Conservation (phyloP, 1,139 yeast species). For the Nadsonia commutata region DNA sequence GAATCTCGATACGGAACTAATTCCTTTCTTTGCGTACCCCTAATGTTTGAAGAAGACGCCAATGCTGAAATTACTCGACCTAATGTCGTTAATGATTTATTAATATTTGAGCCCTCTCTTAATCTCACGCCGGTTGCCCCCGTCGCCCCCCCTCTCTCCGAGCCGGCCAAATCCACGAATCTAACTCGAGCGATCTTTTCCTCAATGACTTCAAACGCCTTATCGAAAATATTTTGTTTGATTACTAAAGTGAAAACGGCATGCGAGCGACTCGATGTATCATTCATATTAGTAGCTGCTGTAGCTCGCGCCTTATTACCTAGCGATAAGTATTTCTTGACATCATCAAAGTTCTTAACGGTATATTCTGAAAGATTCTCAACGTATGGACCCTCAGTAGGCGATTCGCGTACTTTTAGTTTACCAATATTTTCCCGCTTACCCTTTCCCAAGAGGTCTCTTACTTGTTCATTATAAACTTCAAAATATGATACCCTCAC, state of each 20-base stretch:
- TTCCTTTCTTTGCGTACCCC: slow-evolving; percentile 15
- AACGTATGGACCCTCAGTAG: slow-evolving; percentile 53
- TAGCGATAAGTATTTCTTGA: slow-evolving; percentile 26
- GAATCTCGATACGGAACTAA: slow-evolving; percentile 64
- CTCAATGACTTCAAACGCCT: slow-evolving; percentile 33
- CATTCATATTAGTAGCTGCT: slow-evolving; percentile 57
- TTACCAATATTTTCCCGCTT: slow-evolving; percentile 14
- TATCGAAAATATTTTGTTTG: slow-evolving; percentile 37
- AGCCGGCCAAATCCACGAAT: slow-evolving; percentile 71
- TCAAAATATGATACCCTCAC: slow-evolving; percentile 52
- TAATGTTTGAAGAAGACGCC: slow-evolving; percentile 26
- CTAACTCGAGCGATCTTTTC: slow-evolving; percentile 50
- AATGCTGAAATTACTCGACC: slow-evolving; percentile 60
- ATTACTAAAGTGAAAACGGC: slow-evolving; percentile 55
- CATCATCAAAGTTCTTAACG: slow-evolving; percentile 32
- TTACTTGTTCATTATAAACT: slow-evolving; percentile 57
- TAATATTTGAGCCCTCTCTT: slow-evolving; percentile 62
- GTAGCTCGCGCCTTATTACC: slow-evolving; percentile 47
- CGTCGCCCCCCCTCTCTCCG: slow-evolving; percentile 52
- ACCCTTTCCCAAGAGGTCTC: slow-evolving; percentile 32
- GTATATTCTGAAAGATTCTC: slow-evolving; percentile 40
- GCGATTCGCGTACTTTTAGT: slow-evolving; percentile 45
- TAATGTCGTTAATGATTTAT: slow-evolving; percentile 57
- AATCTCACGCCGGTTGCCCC: slow-evolving; percentile 53
- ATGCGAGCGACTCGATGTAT: slow-evolving; percentile 60